Evolutionary conservation across 768 basidiomycete species (phyloP).

Genomic region (Paxillus involutus): DNA sequence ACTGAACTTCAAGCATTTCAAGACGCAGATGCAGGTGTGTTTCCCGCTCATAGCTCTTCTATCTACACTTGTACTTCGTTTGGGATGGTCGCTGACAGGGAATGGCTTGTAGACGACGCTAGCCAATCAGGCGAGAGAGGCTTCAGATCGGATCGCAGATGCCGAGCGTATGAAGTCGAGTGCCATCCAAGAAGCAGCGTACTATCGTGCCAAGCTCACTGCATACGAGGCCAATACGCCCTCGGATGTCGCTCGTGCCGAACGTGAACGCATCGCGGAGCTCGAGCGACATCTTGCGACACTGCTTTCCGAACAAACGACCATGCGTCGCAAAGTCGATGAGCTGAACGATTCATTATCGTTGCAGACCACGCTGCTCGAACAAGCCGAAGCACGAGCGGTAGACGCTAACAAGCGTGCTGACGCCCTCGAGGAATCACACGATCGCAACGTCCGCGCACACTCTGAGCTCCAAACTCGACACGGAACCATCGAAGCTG

Average conservation of each 20-base stretch:
- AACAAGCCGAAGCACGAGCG: constrained; percentile 79
- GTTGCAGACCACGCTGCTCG: constrained; percentile 71
- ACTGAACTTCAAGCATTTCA: constrained; percentile 84
- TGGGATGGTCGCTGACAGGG: constrained; percentile 8
- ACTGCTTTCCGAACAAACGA: constrained; percentile 60
- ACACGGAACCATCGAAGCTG: constrained; percentile 56
- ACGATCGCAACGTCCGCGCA: constrained; percentile 60
- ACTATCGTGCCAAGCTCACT: constrained; percentile 91
- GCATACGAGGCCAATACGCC: constrained; percentile 76
- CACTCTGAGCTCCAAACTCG: constrained; percentile 71
- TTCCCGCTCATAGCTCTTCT: not conserved
- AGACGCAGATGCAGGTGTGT: constrained; percentile 81
- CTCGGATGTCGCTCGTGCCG: constrained; percentile 64
- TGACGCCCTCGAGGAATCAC: constrained; percentile 67
- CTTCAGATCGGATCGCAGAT: constrained; percentile 76
- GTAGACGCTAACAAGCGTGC: constrained; percentile 74
- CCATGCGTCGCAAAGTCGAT: constrained; percentile 67
- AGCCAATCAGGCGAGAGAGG: constrained; percentile 70
- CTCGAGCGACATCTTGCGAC: constrained; percentile 71
- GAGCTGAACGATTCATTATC: constrained; percentile 75
- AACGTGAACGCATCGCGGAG: constrained; percentile 73
- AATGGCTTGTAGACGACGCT: constrained; percentile 55
- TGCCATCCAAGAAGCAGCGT: constrained; percentile 92
- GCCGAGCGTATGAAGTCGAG: constrained; percentile 74
- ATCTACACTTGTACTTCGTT: not conserved